Evolutionary conservation across 2,329 filamentous ascomycete genomes (phyloP), one percentile per base, ranked within the genome.

Genomic region (Aspergillus ibericus): DNA sequence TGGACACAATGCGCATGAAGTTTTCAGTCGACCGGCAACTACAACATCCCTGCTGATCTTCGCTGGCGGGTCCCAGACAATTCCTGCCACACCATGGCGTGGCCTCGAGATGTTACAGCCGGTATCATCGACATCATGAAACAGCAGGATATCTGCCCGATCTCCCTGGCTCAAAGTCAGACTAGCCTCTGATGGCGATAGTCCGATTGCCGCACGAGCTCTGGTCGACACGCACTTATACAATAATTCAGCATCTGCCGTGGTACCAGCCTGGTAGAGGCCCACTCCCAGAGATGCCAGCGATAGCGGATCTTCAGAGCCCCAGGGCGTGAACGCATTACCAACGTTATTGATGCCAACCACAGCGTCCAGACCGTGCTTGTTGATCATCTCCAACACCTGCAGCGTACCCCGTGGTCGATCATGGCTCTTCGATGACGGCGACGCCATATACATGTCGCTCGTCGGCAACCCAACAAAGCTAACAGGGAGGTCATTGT

Each of bases 281-380:
- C 86, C 87, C 0, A 90, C 85, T 1, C 85, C 84, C 53, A 87
- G 74, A 63, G 82, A 85, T 18, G 87, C 87, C 44, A 90, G 75
- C 40, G 78, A 78, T 50, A 91, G 69, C 1, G 88, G 88, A 73
- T 91, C 88, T 38, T 83, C 86, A 16, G 78, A 85, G 0, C 88
- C 88, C 67, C 87, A 84, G 0, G 88, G 88, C 6, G 88, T 91
- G 66, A 91, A 91, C 0, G 88, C 87, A 68, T 91, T 91, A 16
- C 88, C 88, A 13, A 91, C 83, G 66, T 91, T 91, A 67, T 91
- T 91, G 36, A 89, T 80, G 1, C 85, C 83, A 5, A 91, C 80
- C 13, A 85, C 85, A 18, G 81, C 85, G 59, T 85, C 80, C 3
- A 91, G 69, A 0, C 78, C 79, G 59, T 85, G 80, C 20, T 83